Evolutionary conservation across 805 yeast species (phyloP), one percentile per base, ranked within the genome.

Genomic region (Jamesozyma lodderae): DNA sequence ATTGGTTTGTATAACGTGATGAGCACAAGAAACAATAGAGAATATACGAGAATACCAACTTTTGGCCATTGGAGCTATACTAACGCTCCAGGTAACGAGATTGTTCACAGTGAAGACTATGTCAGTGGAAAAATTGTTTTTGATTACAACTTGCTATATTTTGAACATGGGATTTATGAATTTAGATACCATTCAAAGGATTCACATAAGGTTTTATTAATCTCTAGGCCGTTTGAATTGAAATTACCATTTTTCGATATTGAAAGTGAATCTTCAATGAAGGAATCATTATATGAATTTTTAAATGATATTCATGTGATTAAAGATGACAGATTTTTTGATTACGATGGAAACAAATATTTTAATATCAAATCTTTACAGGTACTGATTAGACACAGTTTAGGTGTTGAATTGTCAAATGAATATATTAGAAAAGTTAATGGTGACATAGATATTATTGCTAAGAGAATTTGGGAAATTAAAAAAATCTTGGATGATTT

Each of bases 111-210:
- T 17, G 47, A 45, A 13, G 52, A 49, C 6, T 44, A 45, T 18
- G 51, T 59, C 8, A 44, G 52, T 3, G 88, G 90, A 1, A 46
- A 54, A 10, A 66, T 73, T 6, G 61, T 49, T 9, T 83, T 83
- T 49, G 53, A 62, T 9, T 66, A 67, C 6, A 65, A 67, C 4
- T 60, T 69, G 35, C 59, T 79, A 31, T 68, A 68, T 48, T 79
- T 79, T 74, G 80, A 78, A 47, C 75, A 71, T 29, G 94, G 94
- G 0, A 65, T 73, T 24, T 83, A 76, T 59, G 90, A 83, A 59
- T 69, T 83, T 46, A 68, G 94, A 54, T 79, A 79, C 50, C 92
- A 83, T 52, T 66, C 72, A 37, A 70, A 68, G 35, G 77, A 74
- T 18, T 71, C 76, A 33, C 94, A 83, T 53, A 79, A 75, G 41